These are phyloP conservation scores for Phylloporus arenicola DNA, from an alignment of 768 basidiomycete genomes.

Conservation along the genomic window DNA sequence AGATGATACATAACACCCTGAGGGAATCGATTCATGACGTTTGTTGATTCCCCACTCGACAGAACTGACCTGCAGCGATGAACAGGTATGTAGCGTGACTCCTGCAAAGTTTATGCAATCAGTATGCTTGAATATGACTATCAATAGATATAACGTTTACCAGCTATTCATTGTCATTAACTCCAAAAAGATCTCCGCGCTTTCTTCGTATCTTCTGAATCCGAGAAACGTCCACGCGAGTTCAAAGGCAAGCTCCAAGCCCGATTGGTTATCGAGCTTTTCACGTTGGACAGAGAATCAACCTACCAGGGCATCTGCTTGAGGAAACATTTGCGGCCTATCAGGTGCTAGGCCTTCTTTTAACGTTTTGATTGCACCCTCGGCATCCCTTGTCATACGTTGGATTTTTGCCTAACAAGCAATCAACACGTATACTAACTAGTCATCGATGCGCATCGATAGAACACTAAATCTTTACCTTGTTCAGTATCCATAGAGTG, in stretches of 20 bases:
- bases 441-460: background rate
- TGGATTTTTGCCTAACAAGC: constrained; percentile 58
- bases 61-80: constrained; percentile 57
- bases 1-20: constrained; percentile 60
- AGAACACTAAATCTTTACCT: constrained; percentile 33
- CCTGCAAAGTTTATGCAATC: constrained; percentile 34
- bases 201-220: constrained; percentile 58
- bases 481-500: constrained; percentile 69
- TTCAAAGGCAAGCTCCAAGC: constrained; percentile 62
- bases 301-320: constrained; percentile 65
- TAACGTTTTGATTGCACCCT: constrained; percentile 61
- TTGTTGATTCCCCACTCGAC: background rate
- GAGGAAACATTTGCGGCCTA: constrained; percentile 51
- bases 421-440: background rate
- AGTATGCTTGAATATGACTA: background rate
- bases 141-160: constrained; percentile 30
- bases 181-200: constrained; percentile 59
- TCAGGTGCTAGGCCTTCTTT: constrained; percentile 51
- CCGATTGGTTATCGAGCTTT: background rate
- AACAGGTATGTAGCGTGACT: constrained; percentile 77
- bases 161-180: constrained; percentile 68
- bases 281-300: background rate
- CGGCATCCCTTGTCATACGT: constrained; percentile 63
- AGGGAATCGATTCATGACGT: background rate
- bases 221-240: constrained; percentile 71